Evolutionary conservation across 2,329 filamentous ascomycete genomes (phyloP).

Genomic region (Bisporella sp.): DNA sequence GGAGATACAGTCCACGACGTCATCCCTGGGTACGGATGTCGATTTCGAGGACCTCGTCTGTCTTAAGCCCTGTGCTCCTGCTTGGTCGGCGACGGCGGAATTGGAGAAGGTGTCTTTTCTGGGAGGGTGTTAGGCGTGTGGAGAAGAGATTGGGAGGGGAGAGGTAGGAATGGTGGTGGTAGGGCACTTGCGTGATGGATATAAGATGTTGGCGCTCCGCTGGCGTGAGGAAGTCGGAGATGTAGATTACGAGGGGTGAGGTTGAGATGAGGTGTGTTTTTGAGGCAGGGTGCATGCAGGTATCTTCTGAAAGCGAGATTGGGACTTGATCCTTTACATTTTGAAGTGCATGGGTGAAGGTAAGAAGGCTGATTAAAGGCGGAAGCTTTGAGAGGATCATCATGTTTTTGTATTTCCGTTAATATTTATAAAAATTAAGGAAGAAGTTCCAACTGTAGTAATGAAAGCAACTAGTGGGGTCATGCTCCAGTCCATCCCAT

Average conservation of each 20-base stretch:
- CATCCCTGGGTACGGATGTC: constrained; percentile 35
- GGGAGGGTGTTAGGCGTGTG: background rate
- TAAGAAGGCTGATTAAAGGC: too few relatives aligned
- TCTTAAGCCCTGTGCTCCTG: constrained; percentile 34
- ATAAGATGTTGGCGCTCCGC: constrained; percentile 42
- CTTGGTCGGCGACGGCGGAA: constrained; percentile 43
- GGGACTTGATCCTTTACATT: too few relatives aligned
- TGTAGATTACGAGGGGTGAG: constrained; percentile 47
- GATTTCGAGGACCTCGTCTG: constrained; percentile 43
- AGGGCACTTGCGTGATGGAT: constrained; percentile 37
- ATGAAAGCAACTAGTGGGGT: too few relatives aligned
- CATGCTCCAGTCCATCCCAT: too few relatives aligned
- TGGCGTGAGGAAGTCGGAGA: constrained; percentile 43
- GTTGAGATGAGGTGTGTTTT: constrained; percentile 40
- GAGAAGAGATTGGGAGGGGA: background rate
- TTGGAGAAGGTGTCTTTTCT: constrained; percentile 23
- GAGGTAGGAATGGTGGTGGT: background rate
- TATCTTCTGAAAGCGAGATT: background rate
- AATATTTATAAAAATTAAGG: too few relatives aligned
- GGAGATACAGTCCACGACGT: constrained; percentile 47
- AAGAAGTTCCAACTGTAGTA: too few relatives aligned
- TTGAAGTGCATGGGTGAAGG: too few relatives aligned
- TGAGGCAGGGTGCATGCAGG: constrained; percentile 14
- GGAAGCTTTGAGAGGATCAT: too few relatives aligned
- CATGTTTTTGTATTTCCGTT: too few relatives aligned